Evolutionary conservation across 805 yeast genomes (phyloP), one percentile per base, ranked within the genome.

Genomic region (Candida chauliodis): DNA sequence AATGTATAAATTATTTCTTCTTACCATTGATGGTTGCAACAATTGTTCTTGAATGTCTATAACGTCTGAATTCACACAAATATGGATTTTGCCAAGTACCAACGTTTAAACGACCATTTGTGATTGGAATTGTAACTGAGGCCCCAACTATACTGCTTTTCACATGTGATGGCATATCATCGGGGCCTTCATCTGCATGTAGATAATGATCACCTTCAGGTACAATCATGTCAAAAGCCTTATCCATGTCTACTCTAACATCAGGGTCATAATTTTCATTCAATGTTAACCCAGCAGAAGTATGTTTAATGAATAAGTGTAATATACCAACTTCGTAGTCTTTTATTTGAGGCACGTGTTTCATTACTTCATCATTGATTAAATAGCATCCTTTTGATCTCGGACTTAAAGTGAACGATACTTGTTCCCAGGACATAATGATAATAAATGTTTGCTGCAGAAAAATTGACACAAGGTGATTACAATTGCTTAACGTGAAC

Each of bases 31-130:
- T 71, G 0, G 95, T 84, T 8, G 87, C 90, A 9, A 85, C 79
- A 18, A 84, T 63, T 38, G 73, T 72, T 51, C 95, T 71, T 7
- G 79, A 59, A 51, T 85, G 91, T 48, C 65, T 61, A 56, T 76
- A 72, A 32, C 69, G 67, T 50, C 95, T 71, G 59, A 86, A 85
- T 55, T 85, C 95, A 51, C 84, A 67, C 35, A 82, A 64, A 69
- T 84, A 85, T 29, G 86, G 73, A 0, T 93, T 95, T 55, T 85
- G 95, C 95, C 95, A 86, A 0, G 93, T 85, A 1, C 95, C 95
- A 0, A 81, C 69, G 1, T 80, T 81, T 39, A 85, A 61, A 23
- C 66, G 55, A 1, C 95, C 95, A 49, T 84, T 75, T 16, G 70
- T 55, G 34, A 85, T 84, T 2, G 95, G 95, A 30, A 85, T 76